Conservation (phyloP, 257 asterid genomes). For the Lantana camara region DNA sequence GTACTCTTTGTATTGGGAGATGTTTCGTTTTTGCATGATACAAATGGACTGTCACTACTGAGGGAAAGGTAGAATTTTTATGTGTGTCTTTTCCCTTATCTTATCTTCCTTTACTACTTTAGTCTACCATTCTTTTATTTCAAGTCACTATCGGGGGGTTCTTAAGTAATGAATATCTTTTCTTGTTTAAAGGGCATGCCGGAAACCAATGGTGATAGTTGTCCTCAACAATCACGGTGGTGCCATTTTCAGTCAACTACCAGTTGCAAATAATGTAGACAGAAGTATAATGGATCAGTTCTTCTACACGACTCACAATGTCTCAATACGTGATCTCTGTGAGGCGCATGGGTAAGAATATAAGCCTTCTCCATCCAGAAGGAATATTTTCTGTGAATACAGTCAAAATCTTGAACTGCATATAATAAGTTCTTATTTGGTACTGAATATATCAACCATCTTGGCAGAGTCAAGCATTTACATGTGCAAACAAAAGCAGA, state of each 20-base stretch:
- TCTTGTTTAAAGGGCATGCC: constrained; percentile 51
- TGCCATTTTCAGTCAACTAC: constrained; percentile 95
- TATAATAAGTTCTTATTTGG: background rate
- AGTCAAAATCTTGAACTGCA: background rate
- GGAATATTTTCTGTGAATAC: background rate
- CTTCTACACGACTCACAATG: constrained; percentile 91
- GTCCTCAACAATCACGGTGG: constrained; percentile 96
- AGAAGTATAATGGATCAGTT: constrained; percentile 71
- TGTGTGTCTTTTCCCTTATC: constrained; percentile 13
- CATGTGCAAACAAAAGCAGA: constrained; percentile 65
- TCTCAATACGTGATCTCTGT: constrained; percentile 73
- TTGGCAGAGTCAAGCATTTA: constrained; percentile 82
- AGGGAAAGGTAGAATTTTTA: constrained; percentile 54
- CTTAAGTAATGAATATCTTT: constrained; percentile 7
- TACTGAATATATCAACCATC: constrained; percentile 12
- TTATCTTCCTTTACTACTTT: constrained; percentile 1
- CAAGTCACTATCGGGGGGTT: constrained; percentile 2
- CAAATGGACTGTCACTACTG: constrained; percentile 84
- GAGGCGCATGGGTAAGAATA: constrained; percentile 77
- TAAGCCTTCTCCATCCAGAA: background rate
- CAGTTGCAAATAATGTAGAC: constrained; percentile 63
- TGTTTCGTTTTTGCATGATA: constrained; percentile 91
- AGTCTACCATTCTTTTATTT: constrained; percentile 19
- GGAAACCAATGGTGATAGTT: constrained; percentile 84
- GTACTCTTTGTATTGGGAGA: constrained; percentile 84